phyloP scores from a whole-genome alignment of 148 eudicot genomes.

The Persicaria maculosa region DNA sequence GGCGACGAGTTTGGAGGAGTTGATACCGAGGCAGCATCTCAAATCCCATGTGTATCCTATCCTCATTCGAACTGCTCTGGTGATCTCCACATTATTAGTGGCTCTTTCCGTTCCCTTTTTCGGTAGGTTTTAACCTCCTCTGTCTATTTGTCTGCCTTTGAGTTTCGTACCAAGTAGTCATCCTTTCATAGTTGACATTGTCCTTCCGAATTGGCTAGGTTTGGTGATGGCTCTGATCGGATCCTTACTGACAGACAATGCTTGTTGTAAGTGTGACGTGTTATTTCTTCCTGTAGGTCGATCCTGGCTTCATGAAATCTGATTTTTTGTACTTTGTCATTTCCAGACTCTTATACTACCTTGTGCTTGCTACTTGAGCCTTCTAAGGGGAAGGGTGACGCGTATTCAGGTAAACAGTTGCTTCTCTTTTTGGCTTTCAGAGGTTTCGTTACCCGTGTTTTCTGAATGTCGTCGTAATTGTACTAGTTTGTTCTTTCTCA shows the following conservation, averaged over 20 bases:
- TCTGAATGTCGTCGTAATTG: too few species aligned
- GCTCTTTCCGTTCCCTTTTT: constrained; percentile 77
- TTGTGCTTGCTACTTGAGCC: constrained; percentile 35
- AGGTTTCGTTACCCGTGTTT: too few species aligned
- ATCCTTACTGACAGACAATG: constrained; percentile 72
- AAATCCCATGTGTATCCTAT: constrained; percentile 51
- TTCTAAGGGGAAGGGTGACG: constrained; percentile 25
- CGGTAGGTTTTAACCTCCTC: constrained; percentile 27
- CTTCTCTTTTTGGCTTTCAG: not conserved
- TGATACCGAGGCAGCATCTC: constrained; percentile 54
- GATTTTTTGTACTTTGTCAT: not conserved
- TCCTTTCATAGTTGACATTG: not conserved
- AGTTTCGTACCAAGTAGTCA: constrained; percentile 12
- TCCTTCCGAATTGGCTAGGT: constrained; percentile 33
- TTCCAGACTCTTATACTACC: constrained; percentile 36
- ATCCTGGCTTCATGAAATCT: constrained; percentile 1
- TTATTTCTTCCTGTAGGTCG: not conserved
- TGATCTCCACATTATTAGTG: constrained; percentile 61
- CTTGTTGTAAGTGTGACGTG: constrained; percentile 52
- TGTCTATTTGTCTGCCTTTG: not conserved
- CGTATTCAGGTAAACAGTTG: constrained; percentile 22
- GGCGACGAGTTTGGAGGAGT: constrained; percentile 86
- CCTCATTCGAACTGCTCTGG: constrained; percentile 74
- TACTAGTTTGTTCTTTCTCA: too few species aligned
- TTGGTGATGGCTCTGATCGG: constrained; percentile 89